Evolutionary conservation across 108 stramenopile species (phyloP).

Genomic region (Craspedostauros australis): DNA sequence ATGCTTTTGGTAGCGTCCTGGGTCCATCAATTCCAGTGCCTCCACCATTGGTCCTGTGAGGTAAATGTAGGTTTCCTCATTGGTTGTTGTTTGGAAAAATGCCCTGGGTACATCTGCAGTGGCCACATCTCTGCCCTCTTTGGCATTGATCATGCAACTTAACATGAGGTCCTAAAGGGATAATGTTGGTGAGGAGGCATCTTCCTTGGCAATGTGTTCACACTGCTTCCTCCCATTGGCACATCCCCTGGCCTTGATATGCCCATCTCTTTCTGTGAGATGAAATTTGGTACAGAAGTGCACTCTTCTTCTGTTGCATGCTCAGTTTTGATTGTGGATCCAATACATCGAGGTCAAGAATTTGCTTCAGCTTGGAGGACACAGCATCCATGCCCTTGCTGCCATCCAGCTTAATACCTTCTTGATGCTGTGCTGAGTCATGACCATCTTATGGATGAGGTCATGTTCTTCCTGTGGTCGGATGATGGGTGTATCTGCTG

Average conservation of each 20-base stretch:
- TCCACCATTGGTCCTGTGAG: constrained; percentile 6
- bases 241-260: constrained; percentile 10
- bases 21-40: constrained; percentile 3
- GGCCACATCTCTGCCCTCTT: constrained; percentile 18
- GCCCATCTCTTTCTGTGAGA: constrained; percentile 8
- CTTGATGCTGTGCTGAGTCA: too few species aligned
- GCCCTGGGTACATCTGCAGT: constrained; percentile 33
- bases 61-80: constrained; percentile 5
- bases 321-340: too few species aligned
- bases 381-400: too few species aligned
- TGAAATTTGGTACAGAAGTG: constrained; percentile 2
- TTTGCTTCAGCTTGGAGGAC: too few species aligned
- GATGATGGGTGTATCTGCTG: too few species aligned
- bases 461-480: too few species aligned
- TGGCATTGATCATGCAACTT: constrained; percentile 23
- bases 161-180: constrained; percentile 14
- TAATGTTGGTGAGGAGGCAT: constrained; percentile 27
- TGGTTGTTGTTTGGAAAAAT: constrained; percentile 20
- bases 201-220: constrained; percentile 12
- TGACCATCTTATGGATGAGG: too few species aligned
- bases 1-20: constrained; percentile 6
- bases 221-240: constrained; percentile 32
- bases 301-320: not conserved
- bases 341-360: too few species aligned
- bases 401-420: too few species aligned